Percentiles rank a stretch among this genome's conserved stretches.
Evolutionary conservation across 495 filamentous ascomycete genomes (phyloP).

Genomic region (Parathielavia hyrcaniae): DNA sequence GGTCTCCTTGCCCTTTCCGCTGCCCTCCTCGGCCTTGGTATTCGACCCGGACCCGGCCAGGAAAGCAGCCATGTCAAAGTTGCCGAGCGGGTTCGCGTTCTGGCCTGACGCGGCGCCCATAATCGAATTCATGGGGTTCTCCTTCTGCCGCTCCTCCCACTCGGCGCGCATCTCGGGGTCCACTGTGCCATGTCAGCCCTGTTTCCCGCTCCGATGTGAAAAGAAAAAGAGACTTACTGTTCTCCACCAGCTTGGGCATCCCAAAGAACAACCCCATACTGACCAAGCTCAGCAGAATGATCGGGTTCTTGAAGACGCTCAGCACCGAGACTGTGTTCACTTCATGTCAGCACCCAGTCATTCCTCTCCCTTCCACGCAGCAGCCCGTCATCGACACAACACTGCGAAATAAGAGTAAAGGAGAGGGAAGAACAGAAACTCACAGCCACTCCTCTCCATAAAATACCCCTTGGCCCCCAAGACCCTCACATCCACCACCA

Average conservation of each 20-base stretch:
- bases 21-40: slow-evolving; percentile 25
- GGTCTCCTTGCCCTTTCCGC: slow-evolving; percentile 21
- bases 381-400: neutral
- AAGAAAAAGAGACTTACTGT: slow-evolving; percentile 58
- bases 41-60: slow-evolving; percentile 51
- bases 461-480: slow-evolving; percentile 64
- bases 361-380: neutral
- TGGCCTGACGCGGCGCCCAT: slow-evolving; percentile 42
- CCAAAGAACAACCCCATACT: slow-evolving; percentile 76
- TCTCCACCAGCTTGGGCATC: slow-evolving; percentile 90
- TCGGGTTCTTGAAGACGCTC: slow-evolving; percentile 79
- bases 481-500: slow-evolving; percentile 53
- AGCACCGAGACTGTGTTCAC: slow-evolving; percentile 44
- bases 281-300: slow-evolving; percentile 84
- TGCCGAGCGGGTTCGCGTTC: slow-evolving; percentile 49
- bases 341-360: too few relatives aligned
- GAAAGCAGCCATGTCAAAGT: slow-evolving; percentile 83
- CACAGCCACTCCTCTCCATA: slow-evolving; percentile 64
- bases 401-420: neutral
- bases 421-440: slow-evolving; percentile 34
- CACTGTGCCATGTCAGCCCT: slow-evolving; percentile 51
- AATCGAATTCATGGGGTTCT: slow-evolving; percentile 53
- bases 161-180: slow-evolving; percentile 89
- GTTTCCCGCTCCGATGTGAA: neutral
- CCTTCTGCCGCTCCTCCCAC: slow-evolving; percentile 82